A percentile compares a stretch with the other conserved stretches of the same genome.
Evolutionary conservation across 768 basidiomycete genomes (phyloP).

Genomic region (Pleurotus cornucopiae): DNA sequence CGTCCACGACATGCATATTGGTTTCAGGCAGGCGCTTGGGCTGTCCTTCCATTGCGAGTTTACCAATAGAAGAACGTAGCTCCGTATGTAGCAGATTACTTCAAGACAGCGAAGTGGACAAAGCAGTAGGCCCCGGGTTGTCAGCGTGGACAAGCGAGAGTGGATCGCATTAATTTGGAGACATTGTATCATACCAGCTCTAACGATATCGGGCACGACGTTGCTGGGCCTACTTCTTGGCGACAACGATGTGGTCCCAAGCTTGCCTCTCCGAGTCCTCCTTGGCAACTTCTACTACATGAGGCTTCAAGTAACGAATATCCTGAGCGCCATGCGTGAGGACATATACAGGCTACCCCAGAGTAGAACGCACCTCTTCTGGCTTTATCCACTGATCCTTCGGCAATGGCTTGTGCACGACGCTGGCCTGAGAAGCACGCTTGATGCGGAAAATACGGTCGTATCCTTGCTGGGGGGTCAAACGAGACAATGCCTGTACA

Average conservation of each 20-base stretch:
- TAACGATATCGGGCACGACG: too few species aligned
- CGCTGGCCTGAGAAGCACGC: conserved; percentile 72
- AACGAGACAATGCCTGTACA: conserved; percentile 75
- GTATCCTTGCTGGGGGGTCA: conserved; percentile 76
- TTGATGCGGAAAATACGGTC: conserved; percentile 91
- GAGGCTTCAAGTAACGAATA: conserved; percentile 80
- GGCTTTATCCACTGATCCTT: conserved; percentile 77
- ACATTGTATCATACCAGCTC: too few species aligned
- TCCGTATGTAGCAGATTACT: too few species aligned
- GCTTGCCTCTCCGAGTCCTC: conserved; percentile 74
- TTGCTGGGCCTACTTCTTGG: conserved; percentile 50
- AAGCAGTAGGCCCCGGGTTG: too few species aligned
- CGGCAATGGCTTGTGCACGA: conserved; percentile 75
- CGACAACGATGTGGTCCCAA: conserved; percentile 79
- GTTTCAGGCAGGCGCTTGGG: too few species aligned
- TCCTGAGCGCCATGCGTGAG: conserved; percentile 51
- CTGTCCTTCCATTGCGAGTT: too few species aligned
- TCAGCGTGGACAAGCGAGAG: too few species aligned
- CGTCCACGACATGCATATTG: too few species aligned
- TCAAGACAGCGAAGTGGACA: too few species aligned
- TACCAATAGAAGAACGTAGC: too few species aligned
- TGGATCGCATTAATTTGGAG: too few species aligned
- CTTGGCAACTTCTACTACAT: conserved; percentile 64
- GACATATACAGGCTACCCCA: background rate
- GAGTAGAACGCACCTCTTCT: conserved; percentile 54